These are phyloP conservation scores for Bipolaris victoriae DNA, from an alignment of 2,329 filamentous ascomycete species.

Conservation along the genomic window DNA sequence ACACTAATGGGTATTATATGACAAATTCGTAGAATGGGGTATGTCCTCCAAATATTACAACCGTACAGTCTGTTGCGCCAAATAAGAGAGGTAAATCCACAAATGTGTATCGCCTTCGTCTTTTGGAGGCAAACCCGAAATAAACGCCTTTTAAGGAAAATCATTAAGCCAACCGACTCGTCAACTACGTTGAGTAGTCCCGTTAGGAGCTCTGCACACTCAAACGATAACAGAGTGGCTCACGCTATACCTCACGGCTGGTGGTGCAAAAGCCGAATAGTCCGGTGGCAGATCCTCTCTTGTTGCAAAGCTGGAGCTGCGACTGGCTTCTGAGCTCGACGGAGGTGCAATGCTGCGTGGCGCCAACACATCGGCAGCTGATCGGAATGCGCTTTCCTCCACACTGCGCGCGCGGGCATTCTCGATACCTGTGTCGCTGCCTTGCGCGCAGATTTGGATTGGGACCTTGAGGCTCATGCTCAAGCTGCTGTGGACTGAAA, in stretches of 20 bases:
- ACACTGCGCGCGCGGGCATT: slow-evolving; percentile 41
- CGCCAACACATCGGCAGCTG: slow-evolving; percentile 44
- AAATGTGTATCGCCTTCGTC: too few species aligned
- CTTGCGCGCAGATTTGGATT: slow-evolving; percentile 52
- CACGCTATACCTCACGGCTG: slow-evolving; percentile 13
- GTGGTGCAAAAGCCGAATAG: slow-evolving; percentile 32
- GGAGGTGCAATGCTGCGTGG: slow-evolving; percentile 46
- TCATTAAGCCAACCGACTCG: background rate
- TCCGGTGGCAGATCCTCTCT: slow-evolving; percentile 39
- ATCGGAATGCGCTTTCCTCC: slow-evolving; percentile 34
- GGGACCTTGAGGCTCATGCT: slow-evolving; percentile 53
- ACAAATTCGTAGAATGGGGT: too few species aligned
- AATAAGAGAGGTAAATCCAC: too few species aligned
- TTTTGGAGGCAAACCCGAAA: background rate
- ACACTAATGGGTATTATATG: too few species aligned
- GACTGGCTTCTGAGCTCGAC: slow-evolving; percentile 11
- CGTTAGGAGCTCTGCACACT: background rate
- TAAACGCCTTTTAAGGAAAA: background rate
- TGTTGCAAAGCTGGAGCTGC: slow-evolving; percentile 7
- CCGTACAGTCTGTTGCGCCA: too few species aligned
- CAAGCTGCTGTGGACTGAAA: slow-evolving; percentile 55
- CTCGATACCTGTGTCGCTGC: slow-evolving; percentile 43
- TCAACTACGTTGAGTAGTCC: background rate
- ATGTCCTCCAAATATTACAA: too few species aligned
- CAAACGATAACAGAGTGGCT: slow-evolving; percentile 7